A percentile compares a stretch with the other conserved stretches of the same genome.
Evolutionary conservation across 2,329 filamentous ascomycete species (phyloP).

Genomic region (Pseudovirgaria hyperparasitica): DNA sequence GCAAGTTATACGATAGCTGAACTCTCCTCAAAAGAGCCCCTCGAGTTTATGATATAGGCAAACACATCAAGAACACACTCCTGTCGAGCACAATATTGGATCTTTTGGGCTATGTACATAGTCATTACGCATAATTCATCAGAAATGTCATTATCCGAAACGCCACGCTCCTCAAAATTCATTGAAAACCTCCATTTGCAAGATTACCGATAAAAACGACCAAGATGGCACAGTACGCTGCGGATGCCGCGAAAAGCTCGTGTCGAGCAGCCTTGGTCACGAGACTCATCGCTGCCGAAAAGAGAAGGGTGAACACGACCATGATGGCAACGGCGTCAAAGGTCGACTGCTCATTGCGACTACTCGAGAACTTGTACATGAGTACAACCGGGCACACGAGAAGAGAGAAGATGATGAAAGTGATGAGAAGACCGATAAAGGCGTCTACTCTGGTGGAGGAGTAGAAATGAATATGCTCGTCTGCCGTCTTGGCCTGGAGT

Average conservation of each 20-base stretch:
- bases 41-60: no score
- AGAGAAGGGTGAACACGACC: constrained; percentile 28
- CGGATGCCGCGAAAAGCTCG: constrained; percentile 25
- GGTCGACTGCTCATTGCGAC: constrained; percentile 15
- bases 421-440: constrained; percentile 29
- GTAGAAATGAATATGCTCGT: constrained; percentile 23
- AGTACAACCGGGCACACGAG: constrained; percentile 28
- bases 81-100: no score
- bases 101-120: no score
- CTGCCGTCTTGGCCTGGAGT: constrained; percentile 22
- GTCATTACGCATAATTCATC: no score
- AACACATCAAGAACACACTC: no score
- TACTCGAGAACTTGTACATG: constrained; percentile 25
- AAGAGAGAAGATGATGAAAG: constrained; percentile 29
- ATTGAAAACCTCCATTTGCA: no score
- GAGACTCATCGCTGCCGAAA: constrained; percentile 23
- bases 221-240: constrained; percentile 26
- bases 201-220: constrained; percentile 29
- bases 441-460: constrained; percentile 23
- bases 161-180: no score
- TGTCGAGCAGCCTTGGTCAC: constrained; percentile 23
- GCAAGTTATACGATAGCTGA: no score
- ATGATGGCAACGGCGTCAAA: constrained; percentile 29
- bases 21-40: no score
- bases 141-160: no score